Evolutionary conservation across 164 flowering plant species (phyloP).

Genomic region (Dillenia turbinata): DNA sequence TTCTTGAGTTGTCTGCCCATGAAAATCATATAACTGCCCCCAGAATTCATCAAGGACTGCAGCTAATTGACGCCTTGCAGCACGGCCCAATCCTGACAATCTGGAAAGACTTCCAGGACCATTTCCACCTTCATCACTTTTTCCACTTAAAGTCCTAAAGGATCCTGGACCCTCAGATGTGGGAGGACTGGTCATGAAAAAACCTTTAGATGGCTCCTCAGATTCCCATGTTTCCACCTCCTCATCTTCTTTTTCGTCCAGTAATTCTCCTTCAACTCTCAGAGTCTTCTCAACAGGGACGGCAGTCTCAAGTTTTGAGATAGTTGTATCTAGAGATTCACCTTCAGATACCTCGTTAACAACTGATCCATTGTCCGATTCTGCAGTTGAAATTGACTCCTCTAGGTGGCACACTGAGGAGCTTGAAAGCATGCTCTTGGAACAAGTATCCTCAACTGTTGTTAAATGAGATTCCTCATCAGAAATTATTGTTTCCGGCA

Average conservation of each 20-base stretch:
- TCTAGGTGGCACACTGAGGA: constrained; percentile 16
- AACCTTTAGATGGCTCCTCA: constrained; percentile 42
- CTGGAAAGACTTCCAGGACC: constrained; percentile 90
- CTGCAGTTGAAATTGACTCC: constrained; percentile 22
- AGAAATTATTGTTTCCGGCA: constrained; percentile 52
- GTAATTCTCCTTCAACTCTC: constrained; percentile 34
- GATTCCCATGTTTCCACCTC: constrained; percentile 60
- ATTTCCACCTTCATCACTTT: constrained; percentile 67
- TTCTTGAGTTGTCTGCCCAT: constrained; percentile 71
- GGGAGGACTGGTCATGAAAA: constrained; percentile 30
- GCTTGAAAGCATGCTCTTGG: constrained; percentile 12
- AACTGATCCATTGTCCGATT: constrained; percentile 15
- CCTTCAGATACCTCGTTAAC: constrained; percentile 26
- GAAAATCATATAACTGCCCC: constrained; percentile 88
- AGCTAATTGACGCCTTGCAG: constrained; percentile 84
- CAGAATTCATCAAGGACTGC: constrained; percentile 87
- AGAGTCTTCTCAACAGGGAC: constrained; percentile 33
- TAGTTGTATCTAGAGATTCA: constrained; percentile 18
- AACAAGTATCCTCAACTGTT: constrained; percentile 28
- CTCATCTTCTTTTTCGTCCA: constrained; percentile 44
- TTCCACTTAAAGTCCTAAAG: constrained; percentile 70
- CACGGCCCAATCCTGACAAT: constrained; percentile 91
- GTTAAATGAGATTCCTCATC: constrained; percentile 29
- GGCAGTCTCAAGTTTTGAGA: constrained; percentile 21
- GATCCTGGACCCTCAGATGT: constrained; percentile 77